Base-by-base conservation (phyloP, 176 grass and related monocot genomes). In the Hyparrhenia diplandra region DNA sequence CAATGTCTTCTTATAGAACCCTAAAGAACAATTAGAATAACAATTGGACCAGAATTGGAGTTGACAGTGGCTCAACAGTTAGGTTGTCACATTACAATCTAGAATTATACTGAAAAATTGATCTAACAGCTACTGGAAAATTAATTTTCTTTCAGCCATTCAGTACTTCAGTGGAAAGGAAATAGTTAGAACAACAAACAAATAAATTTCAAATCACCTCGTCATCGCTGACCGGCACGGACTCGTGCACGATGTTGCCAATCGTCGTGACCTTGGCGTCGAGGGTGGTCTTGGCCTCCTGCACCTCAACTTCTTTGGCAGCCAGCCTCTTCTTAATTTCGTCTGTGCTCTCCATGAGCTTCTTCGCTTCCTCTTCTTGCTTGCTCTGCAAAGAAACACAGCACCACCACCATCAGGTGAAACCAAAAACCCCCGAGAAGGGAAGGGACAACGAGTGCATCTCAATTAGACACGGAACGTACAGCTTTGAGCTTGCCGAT, bases 401-500 rank as follows among this genome's bases (percentile, higher is more conserved):
- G 31, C 31, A 32, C 31, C 28, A 54, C 45, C 51, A 40, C 21
- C 63, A 70, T 68, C 31, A 81, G 11, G 14, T 13, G 14, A 67
- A 54, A 82, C 43, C 27, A 21, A 49, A 37, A 55, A 24, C n/a
- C 20, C 5, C 46, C 34, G 40, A 13, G 3, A 14, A 5, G n/a
- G 51, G 29, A 14, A 59, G 83, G 5, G 0, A 39, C 10, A 28
- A 70, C 11, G 7, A 80, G 45, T 13, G 27, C 32, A 42, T 49
- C 39, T 47, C 35, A 49, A 37, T 51, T 62, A 16, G 63, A 58
- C 34, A 77, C 7, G 39, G 39, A 18, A 80, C 63, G 52, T 86
- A 98, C 95, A 13, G 90, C 76, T 76, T 90, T 99, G 47, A 99
- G 92, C 79, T 89, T 89, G 36, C 84, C 93, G 66, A 95, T 88